phyloP scores from a whole-genome alignment of 345 rosid species.

The Tarenaya hassleriana region DNA sequence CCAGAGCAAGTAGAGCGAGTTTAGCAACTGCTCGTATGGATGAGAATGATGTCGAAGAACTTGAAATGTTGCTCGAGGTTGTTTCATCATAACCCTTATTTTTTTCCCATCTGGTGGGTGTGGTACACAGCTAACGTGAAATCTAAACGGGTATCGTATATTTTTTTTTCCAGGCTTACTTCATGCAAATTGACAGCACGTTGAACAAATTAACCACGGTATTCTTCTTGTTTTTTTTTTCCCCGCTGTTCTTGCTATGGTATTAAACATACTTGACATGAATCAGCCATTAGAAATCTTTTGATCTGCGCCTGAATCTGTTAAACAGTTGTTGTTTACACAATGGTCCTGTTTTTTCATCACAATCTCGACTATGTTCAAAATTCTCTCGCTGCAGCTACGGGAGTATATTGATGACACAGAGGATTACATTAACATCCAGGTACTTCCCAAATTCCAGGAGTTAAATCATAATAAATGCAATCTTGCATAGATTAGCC shows the following conservation, averaged over 20 bases:
- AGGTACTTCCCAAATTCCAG: constrained; percentile 35
- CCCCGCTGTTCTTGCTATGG: neutral
- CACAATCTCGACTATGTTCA: neutral
- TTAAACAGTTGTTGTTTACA: too few relatives aligned
- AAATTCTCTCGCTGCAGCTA: constrained; percentile 47
- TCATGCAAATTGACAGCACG: constrained; percentile 90
- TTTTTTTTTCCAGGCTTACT: constrained; percentile 64
- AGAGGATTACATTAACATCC: constrained; percentile 96
- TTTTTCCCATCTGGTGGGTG: neutral
- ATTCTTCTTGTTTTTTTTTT: constrained; percentile 7
- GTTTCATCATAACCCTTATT: neutral
- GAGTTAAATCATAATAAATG: neutral
- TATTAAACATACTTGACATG: too few relatives aligned
- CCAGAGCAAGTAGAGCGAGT: constrained; percentile 90
- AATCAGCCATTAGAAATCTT: neutral
- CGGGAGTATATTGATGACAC: constrained; percentile 98
- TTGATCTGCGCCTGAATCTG: neutral
- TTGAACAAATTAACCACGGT: constrained; percentile 85
- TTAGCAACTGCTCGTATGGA: constrained; percentile 74
- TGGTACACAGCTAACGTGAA: neutral
- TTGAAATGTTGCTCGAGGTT: constrained; percentile 99
- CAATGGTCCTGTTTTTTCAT: too few relatives aligned
- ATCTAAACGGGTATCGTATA: neutral
- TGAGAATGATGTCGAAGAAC: constrained; percentile 96
- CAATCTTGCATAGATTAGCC: neutral